phyloP scores from a whole-genome alignment of 192 early-diverging fungal genomes.

The Funneliformis geosporum region DNA sequence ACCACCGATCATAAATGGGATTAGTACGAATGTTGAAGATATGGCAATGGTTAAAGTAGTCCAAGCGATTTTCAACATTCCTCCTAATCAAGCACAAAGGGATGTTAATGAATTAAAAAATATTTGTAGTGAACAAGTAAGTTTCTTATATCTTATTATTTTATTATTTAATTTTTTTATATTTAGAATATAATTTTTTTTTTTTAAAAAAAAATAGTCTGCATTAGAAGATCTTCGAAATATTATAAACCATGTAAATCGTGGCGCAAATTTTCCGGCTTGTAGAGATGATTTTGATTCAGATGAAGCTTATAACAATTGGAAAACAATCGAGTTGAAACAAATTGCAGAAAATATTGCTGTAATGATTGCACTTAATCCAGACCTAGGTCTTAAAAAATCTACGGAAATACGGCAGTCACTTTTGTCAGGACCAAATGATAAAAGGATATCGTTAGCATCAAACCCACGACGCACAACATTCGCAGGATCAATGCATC shows the following conservation, averaged over 20 bases:
- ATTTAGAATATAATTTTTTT: not conserved
- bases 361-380: not conserved
- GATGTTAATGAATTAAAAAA: conserved; percentile 25
- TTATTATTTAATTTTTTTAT: too few relatives aligned
- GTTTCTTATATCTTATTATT: not conserved
- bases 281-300: conserved; percentile 29
- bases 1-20: not conserved
- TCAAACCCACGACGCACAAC: not conserved
- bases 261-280: conserved; percentile 22
- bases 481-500: conserved; percentile 1
- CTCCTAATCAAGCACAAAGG: conserved; percentile 7
- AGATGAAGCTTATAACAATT: conserved; percentile 27
- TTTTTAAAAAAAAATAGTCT: conserved; percentile 3
- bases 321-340: conserved; percentile 29
- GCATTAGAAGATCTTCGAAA: conserved; percentile 23
- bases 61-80: conserved; percentile 22
- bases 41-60: conserved; percentile 28
- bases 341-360: conserved; percentile 16
- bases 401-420: not conserved
- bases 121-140: conserved; percentile 17
- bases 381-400: not conserved
- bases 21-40: conserved; percentile 4
- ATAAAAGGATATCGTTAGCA: not conserved
- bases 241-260: conserved; percentile 29
- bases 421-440: not conserved